Evolutionary conservation across 306 rosid species (phyloP).

Genomic region (Rosa rugosa): DNA sequence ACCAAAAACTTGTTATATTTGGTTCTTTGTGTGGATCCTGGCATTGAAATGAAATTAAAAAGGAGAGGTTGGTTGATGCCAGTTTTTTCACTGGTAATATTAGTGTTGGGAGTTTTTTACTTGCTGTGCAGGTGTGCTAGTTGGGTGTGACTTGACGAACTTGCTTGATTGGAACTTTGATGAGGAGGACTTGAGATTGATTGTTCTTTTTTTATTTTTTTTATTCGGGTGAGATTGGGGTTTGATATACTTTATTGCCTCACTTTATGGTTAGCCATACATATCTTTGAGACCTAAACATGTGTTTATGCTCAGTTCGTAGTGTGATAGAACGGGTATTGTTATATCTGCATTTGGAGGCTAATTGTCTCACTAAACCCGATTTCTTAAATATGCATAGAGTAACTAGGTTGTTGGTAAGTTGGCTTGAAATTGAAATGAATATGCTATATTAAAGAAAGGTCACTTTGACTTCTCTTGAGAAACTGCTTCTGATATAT

Average conservation of each 20-base stretch:
- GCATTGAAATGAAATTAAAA: neutral
- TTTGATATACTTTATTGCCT: neutral
- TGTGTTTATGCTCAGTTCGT: neutral
- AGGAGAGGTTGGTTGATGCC: neutral
- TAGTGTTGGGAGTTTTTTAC: constrained; percentile 1
- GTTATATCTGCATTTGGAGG: neutral
- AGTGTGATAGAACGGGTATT: neutral
- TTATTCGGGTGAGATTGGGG: neutral
- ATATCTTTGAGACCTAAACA: neutral
- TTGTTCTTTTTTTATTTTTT: too few relatives aligned
- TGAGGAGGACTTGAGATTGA: neutral
- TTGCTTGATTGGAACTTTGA: constrained; percentile 7
- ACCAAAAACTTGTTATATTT: neutral
- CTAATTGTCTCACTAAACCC: neutral
- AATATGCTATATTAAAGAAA: neutral
- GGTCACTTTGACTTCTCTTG: neutral
- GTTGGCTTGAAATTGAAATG: neutral
- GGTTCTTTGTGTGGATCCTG: neutral
- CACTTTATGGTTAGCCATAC: neutral
- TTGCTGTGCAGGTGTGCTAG: neutral
- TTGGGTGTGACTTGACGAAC: neutral
- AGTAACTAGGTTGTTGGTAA: too few relatives aligned
- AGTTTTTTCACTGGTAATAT: neutral
- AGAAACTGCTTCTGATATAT: neutral
- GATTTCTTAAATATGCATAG: neutral